These are phyloP conservation scores for Penicillium longicatenatum DNA, from an alignment of 495 filamentous ascomycete genomes.

Conservation along the genomic window DNA sequence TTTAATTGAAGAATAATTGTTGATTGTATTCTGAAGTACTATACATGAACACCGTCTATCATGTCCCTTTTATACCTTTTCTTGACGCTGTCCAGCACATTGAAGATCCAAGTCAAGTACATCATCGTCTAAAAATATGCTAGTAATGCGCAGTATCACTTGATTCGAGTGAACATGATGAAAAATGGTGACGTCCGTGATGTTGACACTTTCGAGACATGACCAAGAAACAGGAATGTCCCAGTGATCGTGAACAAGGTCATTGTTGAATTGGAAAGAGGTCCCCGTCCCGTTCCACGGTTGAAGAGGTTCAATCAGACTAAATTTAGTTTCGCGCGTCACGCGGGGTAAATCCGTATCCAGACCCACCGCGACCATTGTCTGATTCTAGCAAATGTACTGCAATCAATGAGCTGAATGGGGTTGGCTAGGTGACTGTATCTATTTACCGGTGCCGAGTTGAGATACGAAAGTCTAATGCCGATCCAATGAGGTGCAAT, in stretches of 20 bases:
- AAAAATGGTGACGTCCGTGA: background rate
- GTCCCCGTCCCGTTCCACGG: background rate
- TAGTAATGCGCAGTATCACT: background rate
- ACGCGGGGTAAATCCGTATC: conserved; percentile 2
- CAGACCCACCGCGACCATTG: background rate
- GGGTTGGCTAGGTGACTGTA: too few species aligned
- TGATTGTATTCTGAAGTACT: background rate
- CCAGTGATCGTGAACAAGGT: background rate
- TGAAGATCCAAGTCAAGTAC: background rate
- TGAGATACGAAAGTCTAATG: too few species aligned
- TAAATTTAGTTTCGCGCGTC: background rate
- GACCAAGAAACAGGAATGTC: background rate
- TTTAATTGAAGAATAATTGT: background rate
- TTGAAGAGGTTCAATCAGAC: too few species aligned
- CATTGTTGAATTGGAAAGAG: background rate
- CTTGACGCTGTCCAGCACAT: background rate
- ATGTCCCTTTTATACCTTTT: background rate
- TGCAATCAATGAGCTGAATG: too few species aligned
- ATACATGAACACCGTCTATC: background rate
- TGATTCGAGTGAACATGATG: background rate
- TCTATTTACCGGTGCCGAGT: too few species aligned
- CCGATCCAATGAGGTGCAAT: too few species aligned
- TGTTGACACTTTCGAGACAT: background rate
- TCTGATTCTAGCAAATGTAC: background rate
- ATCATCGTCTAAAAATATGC: background rate